Evolutionary conservation across 768 basidiomycete species (phyloP).

Genomic region (Tylopilus plumbeoviolaceoides): DNA sequence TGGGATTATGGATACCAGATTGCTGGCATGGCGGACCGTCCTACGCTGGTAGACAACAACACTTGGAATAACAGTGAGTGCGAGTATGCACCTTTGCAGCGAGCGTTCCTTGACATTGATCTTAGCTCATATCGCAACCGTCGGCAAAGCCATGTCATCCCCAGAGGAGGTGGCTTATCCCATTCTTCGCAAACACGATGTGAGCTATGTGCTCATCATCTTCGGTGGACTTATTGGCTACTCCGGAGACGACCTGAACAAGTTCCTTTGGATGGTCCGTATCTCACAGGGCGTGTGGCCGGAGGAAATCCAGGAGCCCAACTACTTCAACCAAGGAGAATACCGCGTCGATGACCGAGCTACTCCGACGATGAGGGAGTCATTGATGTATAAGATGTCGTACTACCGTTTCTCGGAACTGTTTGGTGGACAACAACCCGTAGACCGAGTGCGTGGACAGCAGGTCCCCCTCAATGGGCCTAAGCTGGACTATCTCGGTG

Average conservation of each 20-base stretch:
- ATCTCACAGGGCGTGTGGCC: slow-evolving; percentile 97
- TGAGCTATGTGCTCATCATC: slow-evolving; percentile 95
- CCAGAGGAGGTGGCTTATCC: slow-evolving; percentile 95
- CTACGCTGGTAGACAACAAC: slow-evolving; percentile 97
- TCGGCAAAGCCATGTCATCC: slow-evolving; percentile 97
- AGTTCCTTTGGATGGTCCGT: slow-evolving; percentile 98
- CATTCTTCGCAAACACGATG: slow-evolving; percentile 94
- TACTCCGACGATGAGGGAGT: slow-evolving; percentile 84
- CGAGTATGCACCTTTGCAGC: not conserved
- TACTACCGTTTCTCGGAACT: slow-evolving; percentile 94
- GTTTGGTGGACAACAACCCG: slow-evolving; percentile 69
- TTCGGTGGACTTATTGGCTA: slow-evolving; percentile 96
- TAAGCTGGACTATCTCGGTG: slow-evolving; percentile 84
- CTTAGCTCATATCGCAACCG: slow-evolving; percentile 93
- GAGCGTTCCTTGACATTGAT: slow-evolving; percentile 5
- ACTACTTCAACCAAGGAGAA: slow-evolving; percentile 94
- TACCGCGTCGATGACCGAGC: slow-evolving; percentile 89
- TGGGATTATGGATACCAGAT: slow-evolving; percentile 99
- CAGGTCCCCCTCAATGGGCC: slow-evolving; percentile 71
- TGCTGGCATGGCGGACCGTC: slow-evolving; percentile 96
- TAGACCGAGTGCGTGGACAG: slow-evolving; percentile 90
- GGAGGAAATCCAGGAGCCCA: slow-evolving; percentile 92
- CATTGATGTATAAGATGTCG: slow-evolving; percentile 99
- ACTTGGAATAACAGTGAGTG: slow-evolving; percentile 98
- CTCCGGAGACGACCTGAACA: slow-evolving; percentile 99